These are phyloP conservation scores for Dissoconium aciculare DNA, from an alignment of 2,329 filamentous ascomycete genomes.

Conservation along the genomic window DNA sequence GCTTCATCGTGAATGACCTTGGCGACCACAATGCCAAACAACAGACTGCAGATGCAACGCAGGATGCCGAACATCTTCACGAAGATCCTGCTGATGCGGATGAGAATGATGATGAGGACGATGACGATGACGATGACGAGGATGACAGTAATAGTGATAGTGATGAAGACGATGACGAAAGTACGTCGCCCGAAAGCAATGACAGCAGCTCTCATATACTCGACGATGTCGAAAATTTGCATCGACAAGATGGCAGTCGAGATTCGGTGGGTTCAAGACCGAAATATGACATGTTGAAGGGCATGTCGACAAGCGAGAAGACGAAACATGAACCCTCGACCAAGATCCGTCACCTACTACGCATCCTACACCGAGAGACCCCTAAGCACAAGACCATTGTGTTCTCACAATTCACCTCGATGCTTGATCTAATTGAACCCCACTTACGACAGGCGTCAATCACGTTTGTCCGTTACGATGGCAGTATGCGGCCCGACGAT, in stretches of 20 bases:
- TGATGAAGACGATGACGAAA: slow-evolving; percentile 24
- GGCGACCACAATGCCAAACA: slow-evolving; percentile 1
- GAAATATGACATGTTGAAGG: slow-evolving; percentile 8
- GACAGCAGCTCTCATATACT: neutral
- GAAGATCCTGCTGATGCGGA: no score
- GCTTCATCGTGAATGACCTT: slow-evolving; percentile 19
- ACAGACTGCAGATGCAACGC: slow-evolving; percentile 38
- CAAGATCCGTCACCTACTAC: slow-evolving; percentile 76
- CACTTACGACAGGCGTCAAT: slow-evolving; percentile 65
- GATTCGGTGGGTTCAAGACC: no score
- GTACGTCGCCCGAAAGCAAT: slow-evolving; percentile 10
- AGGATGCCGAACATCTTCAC: slow-evolving; percentile 36
- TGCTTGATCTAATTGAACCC: slow-evolving; percentile 91
- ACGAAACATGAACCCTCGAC: slow-evolving; percentile 54
- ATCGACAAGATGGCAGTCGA: neutral
- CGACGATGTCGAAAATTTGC: neutral
- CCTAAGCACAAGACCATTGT: slow-evolving; percentile 89
- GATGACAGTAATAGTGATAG: slow-evolving; percentile 23
- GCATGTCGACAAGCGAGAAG: slow-evolving; percentile 12
- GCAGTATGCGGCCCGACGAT: slow-evolving; percentile 82
- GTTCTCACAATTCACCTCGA: slow-evolving; percentile 95
- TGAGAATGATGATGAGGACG: slow-evolving; percentile 23
- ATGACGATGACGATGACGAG: slow-evolving; percentile 28
- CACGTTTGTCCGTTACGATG: slow-evolving; percentile 79
- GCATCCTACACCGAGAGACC: slow-evolving; percentile 65